Conservation (phyloP, 2,329 filamentous ascomycete genomes). For the Ramularia endophylla region DNA sequence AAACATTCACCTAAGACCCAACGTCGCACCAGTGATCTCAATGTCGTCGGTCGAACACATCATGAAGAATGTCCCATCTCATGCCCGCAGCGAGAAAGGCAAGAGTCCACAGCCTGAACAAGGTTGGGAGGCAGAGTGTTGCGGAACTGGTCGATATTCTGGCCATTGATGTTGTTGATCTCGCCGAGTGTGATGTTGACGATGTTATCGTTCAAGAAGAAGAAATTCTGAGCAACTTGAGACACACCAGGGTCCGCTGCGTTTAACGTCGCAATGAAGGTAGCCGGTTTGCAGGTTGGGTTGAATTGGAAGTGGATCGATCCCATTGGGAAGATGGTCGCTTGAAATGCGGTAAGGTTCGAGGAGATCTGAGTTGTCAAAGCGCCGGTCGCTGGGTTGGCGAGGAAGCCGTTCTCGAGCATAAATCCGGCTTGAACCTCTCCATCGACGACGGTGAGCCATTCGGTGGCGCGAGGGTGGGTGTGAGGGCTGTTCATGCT, state of each 20-base stretch:
- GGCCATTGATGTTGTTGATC: slow-evolving; percentile 8
- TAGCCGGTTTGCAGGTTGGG: slow-evolving; percentile 38
- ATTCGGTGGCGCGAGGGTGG: slow-evolving; percentile 45
- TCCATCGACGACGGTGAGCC: slow-evolving; percentile 41
- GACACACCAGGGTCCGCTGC: slow-evolving; percentile 39
- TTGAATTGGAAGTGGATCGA: slow-evolving; percentile 47
- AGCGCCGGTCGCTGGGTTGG: slow-evolving; percentile 5
- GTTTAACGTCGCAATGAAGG: slow-evolving; percentile 41
- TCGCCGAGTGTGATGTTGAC: slow-evolving; percentile 12
- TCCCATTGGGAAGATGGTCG: slow-evolving; percentile 44
- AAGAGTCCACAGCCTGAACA: slow-evolving; percentile 14
- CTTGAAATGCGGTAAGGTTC: slow-evolving; percentile 37
- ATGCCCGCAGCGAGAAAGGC: slow-evolving; percentile 1
- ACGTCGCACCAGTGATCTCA: not conserved
- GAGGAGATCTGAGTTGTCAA: slow-evolving; percentile 35
- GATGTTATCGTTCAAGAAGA: slow-evolving; percentile 19
- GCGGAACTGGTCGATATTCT: slow-evolving; percentile 15
- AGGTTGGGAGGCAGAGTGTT: slow-evolving; percentile 10
- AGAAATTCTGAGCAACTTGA: slow-evolving; percentile 41
- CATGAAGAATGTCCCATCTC: not conserved
- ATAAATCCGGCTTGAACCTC: slow-evolving; percentile 41
- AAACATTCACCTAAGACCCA: not conserved
- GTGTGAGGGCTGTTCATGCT: slow-evolving; percentile 43
- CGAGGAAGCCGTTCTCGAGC: slow-evolving; percentile 39
- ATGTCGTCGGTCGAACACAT: too few species aligned